Evolutionary conservation across 495 filamentous ascomycete species (phyloP).

Genomic region (Xylaria curta): DNA sequence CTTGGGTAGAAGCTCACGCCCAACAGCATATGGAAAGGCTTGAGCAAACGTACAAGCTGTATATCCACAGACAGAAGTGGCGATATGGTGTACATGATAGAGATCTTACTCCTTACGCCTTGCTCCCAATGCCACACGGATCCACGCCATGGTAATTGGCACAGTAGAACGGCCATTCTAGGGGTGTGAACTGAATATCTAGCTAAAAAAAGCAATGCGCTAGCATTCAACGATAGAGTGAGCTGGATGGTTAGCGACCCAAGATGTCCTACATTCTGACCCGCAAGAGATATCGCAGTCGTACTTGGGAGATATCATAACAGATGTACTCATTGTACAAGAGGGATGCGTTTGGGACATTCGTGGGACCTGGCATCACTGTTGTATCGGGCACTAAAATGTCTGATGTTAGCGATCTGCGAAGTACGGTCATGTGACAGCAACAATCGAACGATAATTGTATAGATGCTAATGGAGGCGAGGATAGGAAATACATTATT

Average conservation of each 20-base stretch:
- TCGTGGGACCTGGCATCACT: constrained; percentile 46
- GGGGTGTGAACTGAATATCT: background rate
- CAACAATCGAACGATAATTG: background rate
- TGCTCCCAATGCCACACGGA: background rate
- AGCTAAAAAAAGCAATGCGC: background rate
- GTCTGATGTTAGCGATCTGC: background rate
- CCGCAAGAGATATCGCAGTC: constrained; percentile 77
- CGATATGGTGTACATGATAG: background rate
- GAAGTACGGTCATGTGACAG: background rate
- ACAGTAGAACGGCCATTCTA: background rate
- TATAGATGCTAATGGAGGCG: background rate
- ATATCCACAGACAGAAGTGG: background rate
- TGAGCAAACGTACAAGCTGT: background rate
- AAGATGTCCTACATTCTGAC: constrained; percentile 55
- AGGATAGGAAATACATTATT: no score
- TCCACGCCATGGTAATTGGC: background rate
- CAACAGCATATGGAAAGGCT: background rate
- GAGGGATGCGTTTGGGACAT: constrained; percentile 43
- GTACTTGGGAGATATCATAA: constrained; percentile 80
- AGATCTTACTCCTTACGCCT: constrained; percentile 4
- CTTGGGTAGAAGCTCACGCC: background rate
- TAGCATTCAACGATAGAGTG: background rate
- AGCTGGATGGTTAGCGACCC: background rate
- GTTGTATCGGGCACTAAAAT: constrained; percentile 54
- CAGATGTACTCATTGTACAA: constrained; percentile 77